phyloP scores from a whole-genome alignment of 2,329 filamentous ascomycete genomes.

The Berkeleyomyces basicola region DNA sequence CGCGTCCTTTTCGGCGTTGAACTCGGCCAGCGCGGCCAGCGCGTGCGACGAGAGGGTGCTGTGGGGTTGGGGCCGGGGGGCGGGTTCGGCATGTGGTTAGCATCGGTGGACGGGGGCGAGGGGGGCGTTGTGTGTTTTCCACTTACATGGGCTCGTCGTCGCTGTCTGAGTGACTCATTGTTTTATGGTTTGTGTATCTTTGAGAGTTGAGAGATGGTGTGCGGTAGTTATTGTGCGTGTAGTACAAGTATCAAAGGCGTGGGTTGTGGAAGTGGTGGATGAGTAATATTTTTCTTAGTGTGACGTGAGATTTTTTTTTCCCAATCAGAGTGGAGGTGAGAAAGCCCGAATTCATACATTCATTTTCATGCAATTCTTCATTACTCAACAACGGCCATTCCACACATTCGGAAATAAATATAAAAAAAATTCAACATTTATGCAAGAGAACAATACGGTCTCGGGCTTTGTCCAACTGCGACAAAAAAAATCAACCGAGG shows the following conservation, averaged over 20 bases:
- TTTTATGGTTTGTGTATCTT: background rate
- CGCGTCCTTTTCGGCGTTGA: slow-evolving; percentile 56
- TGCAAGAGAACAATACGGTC: slow-evolving; percentile 4
- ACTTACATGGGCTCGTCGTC: slow-evolving; percentile 35
- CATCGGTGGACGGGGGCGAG: background rate
- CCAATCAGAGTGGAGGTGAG: background rate
- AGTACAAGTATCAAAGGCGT: background rate
- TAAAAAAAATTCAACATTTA: background rate
- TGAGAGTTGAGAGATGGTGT: no score
- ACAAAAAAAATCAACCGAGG: slow-evolving; percentile 5
- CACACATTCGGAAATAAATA: background rate
- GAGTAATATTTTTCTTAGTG: background rate
- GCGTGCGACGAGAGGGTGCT: slow-evolving; percentile 50
- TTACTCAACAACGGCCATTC: background rate
- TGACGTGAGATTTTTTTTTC: background rate
- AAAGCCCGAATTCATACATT: background rate
- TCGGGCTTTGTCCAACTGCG: slow-evolving; percentile 5
- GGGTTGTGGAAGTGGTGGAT: background rate
- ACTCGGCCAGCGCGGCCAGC: slow-evolving; percentile 53
- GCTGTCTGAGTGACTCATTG: slow-evolving; percentile 10
- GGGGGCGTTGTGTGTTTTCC: background rate
- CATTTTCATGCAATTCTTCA: background rate
- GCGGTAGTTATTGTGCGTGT: no score
- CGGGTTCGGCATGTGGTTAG: background rate
- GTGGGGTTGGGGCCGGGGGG: background rate